Base-by-base conservation (phyloP, 495 filamentous ascomycete species). In the Penicillium cataractarum region DNA sequence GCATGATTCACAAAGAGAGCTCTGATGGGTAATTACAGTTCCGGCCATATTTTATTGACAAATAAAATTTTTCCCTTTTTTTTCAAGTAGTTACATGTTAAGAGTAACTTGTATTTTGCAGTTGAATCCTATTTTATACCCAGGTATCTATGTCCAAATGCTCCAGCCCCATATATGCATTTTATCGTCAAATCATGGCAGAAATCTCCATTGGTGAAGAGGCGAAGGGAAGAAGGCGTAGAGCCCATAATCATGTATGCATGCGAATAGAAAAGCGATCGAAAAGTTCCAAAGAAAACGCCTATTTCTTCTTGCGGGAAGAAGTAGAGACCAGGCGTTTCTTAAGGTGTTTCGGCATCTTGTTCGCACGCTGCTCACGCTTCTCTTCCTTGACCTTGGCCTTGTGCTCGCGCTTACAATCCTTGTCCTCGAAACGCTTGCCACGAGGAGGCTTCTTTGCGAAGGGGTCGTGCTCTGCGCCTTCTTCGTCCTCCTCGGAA, bases 261-360 rank as follows among this genome's bases (percentile, higher is more conserved):
- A 52, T 9, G 49, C 49, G n/a, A 12, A 27, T 48, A 21, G 32
- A 55, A 42, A 68, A 61, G 26, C 46, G 37, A 61, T 42, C 17
- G 55, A 24, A 55, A 58, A 51, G 12, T 19, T n/a, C n/a, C 22
- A 21, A 17, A 35, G 33, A 27, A 19, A 9, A 21, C 22, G 59
- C 37, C 71, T 64, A 80, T 66, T 83, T 81, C 74, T 79, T 81
- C 70, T 79, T 81, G 53, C 73, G 67, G 15, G 81, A 62, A 17
- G 83, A 80, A 1, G 65, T 55, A 52, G 78, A 71, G 21, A 80
- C 71, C 15, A 80, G 71, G 7, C 68, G 68, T 79, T 96, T 97
- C 83, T 99, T 99, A 32, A 93, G 50, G 67, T 96, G 84, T 77
- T 99, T 99, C 0, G 95, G 93, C 77, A 99, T 96, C 79, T 99